Conservation (phyloP, 768 basidiomycete genomes). For the Termitomyces sp. region DNA sequence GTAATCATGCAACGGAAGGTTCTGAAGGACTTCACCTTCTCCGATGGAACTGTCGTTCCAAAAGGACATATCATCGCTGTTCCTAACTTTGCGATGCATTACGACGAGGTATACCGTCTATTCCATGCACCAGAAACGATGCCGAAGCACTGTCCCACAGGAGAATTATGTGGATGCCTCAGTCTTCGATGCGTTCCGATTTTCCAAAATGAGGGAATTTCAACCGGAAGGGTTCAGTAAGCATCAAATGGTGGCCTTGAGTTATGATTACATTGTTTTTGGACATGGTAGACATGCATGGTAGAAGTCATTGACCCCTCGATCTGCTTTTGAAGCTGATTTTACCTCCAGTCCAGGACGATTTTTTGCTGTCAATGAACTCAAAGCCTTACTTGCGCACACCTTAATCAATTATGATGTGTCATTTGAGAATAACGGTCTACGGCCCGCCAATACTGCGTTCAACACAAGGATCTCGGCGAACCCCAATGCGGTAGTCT, state of each 20-base stretch:
- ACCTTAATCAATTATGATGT: conserved; percentile 33
- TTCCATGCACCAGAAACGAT: not conserved
- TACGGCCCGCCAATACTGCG: not conserved
- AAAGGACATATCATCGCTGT: conserved; percentile 16
- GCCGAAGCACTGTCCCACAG: conserved; percentile 3
- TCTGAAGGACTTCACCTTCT: conserved; percentile 20
- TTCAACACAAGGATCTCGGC: conserved; percentile 16
- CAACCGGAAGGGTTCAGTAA: conserved; percentile 16
- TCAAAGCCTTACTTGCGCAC: conserved; percentile 32
- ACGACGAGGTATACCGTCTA: conserved; percentile 2
- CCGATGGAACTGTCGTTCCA: conserved; percentile 20
- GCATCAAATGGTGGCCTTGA: conserved; percentile 23
- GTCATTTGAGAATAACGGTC: conserved; percentile 12
- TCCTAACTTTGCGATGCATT: conserved; percentile 5
- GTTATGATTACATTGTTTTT: conserved; percentile 16
- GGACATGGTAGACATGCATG: conserved; percentile 10
- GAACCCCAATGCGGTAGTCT: conserved; percentile 26
- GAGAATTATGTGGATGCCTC: conserved; percentile 12
- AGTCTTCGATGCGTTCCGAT: conserved; percentile 35
- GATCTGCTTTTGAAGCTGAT: not conserved
- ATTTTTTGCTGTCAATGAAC: conserved; percentile 33
- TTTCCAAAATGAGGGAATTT: conserved; percentile 22
- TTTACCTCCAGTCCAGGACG: conserved; percentile 27
- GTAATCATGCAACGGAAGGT: conserved; percentile 17
- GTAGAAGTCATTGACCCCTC: not conserved